Base-by-base conservation (phyloP, 805 yeast genomes). In the Yamadazyma ubonensis region DNA sequence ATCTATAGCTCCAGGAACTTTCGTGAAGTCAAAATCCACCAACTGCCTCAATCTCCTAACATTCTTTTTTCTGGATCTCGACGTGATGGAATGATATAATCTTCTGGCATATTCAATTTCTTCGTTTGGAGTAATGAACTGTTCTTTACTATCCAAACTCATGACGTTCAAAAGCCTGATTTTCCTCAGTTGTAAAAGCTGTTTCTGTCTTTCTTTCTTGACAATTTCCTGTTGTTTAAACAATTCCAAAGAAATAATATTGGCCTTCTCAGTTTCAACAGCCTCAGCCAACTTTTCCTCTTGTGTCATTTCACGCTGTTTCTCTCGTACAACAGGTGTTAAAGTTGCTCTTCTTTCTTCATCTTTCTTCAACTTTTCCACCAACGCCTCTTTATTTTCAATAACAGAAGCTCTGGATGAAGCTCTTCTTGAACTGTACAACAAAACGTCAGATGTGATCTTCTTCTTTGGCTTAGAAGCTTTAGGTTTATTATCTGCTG, bases 181-280 rank as follows among this genome's bases (percentile, higher is more conserved):
- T 46, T 90, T 76, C 51, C 73, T 78, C 54, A 83, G 83, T 43
- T 79, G 70, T 58, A 86, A 78, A 43, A 85, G 63, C 32, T 83
- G 87, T 41, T 90, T 68, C 54, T 90, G 91, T 39, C 75, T 76
- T 57, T 83, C 81, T 57, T 87, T 88, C 52, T 87, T 82, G 33
- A 79, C 81, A 29, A 83, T 67, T 57, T 93, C 99, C 55, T 86
- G 91, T 52, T 90, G 95, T 51, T 83, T 78, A 55, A 86, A 93
- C 52, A 76, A 71, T 46, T 84, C 79, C 48, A 93, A 67, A 2
- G 96, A 84, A 19, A 78, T 67, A 2, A 79, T 65, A 58, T 93
- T 93, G 31, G 76, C 73, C 55, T 75, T 73, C 61, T 93, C 99
- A 0, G 97, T 93, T 50, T 82, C 84, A 33, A 81, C 67, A 1